Evolutionary conservation across 257 asterid species (phyloP), one percentile per base, ranked within the genome.

Genomic region (Avicennia marina): DNA sequence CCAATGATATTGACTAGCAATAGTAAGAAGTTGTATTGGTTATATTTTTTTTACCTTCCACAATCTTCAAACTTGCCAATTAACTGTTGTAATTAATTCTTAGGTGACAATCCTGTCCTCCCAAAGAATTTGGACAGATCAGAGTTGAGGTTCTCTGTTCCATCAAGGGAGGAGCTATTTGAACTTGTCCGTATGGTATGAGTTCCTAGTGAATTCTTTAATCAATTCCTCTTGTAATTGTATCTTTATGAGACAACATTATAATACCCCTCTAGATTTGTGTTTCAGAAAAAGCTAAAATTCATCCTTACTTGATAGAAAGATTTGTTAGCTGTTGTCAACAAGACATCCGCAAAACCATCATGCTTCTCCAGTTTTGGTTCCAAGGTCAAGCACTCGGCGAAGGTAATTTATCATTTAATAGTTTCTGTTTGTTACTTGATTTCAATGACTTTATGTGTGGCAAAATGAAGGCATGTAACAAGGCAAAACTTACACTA

Each of bases 1-100:
- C 98, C 98, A 70, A 93, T 93, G 85, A 89, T 93, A 73, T 62
- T 93, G 79, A 88, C 98, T 56, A 83, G 95, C 78, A 89, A 88
- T 51, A 78, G 98, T 93, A 89, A 75, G 98, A 65, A 63, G 54
- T 56, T 25, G 60, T 54, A 52, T 51, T 45, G 29, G 57, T 32
- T 68, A 53, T 29, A 60, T 17, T 27, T 62, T 33, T 43, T 32
- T 43, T 39, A 33, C 24, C 40, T 47, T 54, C 60, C 50, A 24
- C 48, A 33, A 34, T 56, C 38, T 46, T 40, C 53, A 36, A 34
- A 45, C 54, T 31, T 27, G 56, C 56, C 47, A 24, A 73, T 52
- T 64, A 56, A 65, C 55, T 49, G 42, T 61, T 64, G 59, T 69
- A 42, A 53, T 51, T 21, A 39, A 26, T 71, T 64, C 42, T 19